Evolutionary conservation across 768 basidiomycete genomes (phyloP).

Genomic region (Termitomyces sp.): DNA sequence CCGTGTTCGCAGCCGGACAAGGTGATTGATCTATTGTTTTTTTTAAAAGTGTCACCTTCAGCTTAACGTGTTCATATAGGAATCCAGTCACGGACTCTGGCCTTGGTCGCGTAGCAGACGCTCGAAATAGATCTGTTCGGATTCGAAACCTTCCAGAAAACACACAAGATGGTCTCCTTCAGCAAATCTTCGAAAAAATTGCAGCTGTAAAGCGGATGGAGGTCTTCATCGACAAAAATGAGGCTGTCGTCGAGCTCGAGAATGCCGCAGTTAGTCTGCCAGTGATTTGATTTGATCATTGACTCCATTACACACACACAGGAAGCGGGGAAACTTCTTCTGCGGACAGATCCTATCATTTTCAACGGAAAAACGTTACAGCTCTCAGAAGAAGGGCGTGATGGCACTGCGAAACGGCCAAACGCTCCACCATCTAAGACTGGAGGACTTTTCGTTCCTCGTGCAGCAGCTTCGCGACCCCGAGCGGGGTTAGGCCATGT

Average conservation of each 20-base stretch:
- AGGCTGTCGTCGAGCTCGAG: slow-evolving; percentile 63
- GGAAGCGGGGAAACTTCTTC: slow-evolving; percentile 81
- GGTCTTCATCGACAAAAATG: slow-evolving; percentile 54
- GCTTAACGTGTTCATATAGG: slow-evolving; percentile 20
- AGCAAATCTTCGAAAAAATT: slow-evolving; percentile 83
- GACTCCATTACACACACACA: slow-evolving; percentile 21
- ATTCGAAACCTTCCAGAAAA: slow-evolving; percentile 68
- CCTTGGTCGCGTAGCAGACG: slow-evolving; percentile 48
- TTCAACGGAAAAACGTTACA: slow-evolving; percentile 60
- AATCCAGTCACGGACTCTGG: slow-evolving; percentile 48
- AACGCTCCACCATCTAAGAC: slow-evolving; percentile 30
- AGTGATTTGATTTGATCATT: background rate
- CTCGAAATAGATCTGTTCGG: slow-evolving; percentile 67
- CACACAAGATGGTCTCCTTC: slow-evolving; percentile 87
- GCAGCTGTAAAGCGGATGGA: slow-evolving; percentile 68
- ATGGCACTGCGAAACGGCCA: slow-evolving; percentile 24
- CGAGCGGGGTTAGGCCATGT: slow-evolving; percentile 66
- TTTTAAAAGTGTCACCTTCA: background rate
- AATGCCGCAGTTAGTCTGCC: slow-evolving; percentile 50
- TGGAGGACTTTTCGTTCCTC: slow-evolving; percentile 61
- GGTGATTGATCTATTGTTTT: slow-evolving; percentile 23
- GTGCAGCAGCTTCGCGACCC: slow-evolving; percentile 57
- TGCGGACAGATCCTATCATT: slow-evolving; percentile 65
- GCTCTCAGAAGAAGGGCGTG: slow-evolving; percentile 48
- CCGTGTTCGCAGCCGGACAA: slow-evolving; percentile 48